phyloP scores from a whole-genome alignment of 192 early-diverging fungal genomes.

The Haplosporangium gracile region DNA sequence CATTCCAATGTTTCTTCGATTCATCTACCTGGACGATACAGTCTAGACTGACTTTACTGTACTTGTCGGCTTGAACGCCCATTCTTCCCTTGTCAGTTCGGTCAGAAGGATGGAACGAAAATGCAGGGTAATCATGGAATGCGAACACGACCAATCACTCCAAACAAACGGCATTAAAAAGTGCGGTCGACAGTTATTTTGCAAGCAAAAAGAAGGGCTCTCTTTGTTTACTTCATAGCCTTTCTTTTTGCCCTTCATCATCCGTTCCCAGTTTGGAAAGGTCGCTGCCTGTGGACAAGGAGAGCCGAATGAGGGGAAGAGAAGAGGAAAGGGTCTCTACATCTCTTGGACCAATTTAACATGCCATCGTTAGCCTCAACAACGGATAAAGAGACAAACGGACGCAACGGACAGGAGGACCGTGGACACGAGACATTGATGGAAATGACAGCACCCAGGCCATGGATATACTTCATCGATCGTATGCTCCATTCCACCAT shows the following conservation, averaged over 20 bases:
- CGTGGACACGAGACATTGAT: neutral
- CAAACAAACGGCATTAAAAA: too few species aligned
- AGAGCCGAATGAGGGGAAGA: neutral
- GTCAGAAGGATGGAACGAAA: conserved; percentile 5
- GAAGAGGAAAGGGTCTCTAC: too few species aligned
- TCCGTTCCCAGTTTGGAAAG: neutral
- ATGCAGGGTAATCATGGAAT: neutral
- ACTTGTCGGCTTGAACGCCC: neutral
- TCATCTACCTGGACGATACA: too few species aligned
- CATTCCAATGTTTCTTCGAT: too few species aligned
- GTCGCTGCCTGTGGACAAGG: neutral
- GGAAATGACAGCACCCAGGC: neutral
- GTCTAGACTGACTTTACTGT: too few species aligned
- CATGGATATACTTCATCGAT: neutral
- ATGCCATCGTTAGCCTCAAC: neutral
- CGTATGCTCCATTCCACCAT: neutral
- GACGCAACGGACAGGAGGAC: neutral
- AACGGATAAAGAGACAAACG: neutral
- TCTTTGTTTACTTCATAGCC: neutral
- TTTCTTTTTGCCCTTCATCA: neutral
- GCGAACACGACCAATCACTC: neutral
- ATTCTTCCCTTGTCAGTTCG: neutral
- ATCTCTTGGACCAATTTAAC: neutral
- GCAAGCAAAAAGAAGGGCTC: neutral
- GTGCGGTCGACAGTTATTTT: too few species aligned